These are phyloP conservation scores for Astragalus membranaceus DNA, from an alignment of 306 rosid genomes.

Conservation along the genomic window DNA sequence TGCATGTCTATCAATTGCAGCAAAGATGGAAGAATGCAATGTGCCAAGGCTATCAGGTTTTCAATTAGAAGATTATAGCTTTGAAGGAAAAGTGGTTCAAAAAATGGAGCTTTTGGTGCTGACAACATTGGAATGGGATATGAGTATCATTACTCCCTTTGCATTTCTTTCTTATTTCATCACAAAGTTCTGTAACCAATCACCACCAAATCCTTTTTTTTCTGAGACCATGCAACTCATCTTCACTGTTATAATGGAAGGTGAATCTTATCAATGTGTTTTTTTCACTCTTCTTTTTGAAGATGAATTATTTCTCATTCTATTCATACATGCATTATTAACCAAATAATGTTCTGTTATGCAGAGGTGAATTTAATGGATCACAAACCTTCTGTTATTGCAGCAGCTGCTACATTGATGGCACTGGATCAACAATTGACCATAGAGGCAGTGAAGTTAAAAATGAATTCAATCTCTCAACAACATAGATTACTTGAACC, in stretches of 20 bases:
- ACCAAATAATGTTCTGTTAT: slow-evolving; percentile 9
- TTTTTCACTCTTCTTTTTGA: neutral
- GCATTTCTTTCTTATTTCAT: slow-evolving; percentile 58
- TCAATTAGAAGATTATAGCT: slow-evolving; percentile 39
- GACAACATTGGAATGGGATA: slow-evolving; percentile 60
- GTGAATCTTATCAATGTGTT: slow-evolving; percentile 20
- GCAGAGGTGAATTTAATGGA: slow-evolving; percentile 60
- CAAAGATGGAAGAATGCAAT: slow-evolving; percentile 69
- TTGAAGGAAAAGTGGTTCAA: slow-evolving; percentile 42
- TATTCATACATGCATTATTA: neutral
- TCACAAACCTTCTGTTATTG: slow-evolving; percentile 63
- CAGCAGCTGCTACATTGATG: slow-evolving; percentile 65
- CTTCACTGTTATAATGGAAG: slow-evolving; percentile 43
- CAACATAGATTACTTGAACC: slow-evolving; percentile 27
- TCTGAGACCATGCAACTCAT: slow-evolving; percentile 39
- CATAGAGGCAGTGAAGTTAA: slow-evolving; percentile 39
- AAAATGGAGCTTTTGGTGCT: slow-evolving; percentile 82
- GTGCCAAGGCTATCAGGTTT: slow-evolving; percentile 50
- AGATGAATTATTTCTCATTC: neutral
- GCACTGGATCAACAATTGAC: slow-evolving; percentile 50
- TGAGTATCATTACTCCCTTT: slow-evolving; percentile 62
- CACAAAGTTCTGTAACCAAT: slow-evolving; percentile 36
- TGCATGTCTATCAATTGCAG: slow-evolving; percentile 73
- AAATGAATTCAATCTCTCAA: slow-evolving; percentile 49
- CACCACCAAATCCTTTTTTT: slow-evolving; percentile 27